Evolutionary conservation across 805 yeast species (phyloP).

Genomic region (Komagataella mondaviorum): DNA sequence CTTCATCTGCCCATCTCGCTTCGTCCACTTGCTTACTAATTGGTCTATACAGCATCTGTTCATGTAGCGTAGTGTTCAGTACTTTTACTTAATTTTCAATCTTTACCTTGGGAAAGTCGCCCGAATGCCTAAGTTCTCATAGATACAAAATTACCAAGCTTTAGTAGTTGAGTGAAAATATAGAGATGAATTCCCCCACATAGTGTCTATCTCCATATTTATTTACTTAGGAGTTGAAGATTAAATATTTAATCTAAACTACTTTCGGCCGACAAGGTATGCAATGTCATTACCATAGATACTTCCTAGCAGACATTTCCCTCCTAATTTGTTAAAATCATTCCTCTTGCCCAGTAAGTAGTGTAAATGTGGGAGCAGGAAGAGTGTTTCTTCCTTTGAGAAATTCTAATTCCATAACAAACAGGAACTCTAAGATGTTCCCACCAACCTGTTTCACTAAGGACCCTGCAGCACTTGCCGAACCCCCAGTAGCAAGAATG

Average conservation of each 20-base stretch:
- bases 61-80: no score
- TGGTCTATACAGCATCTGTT: no score
- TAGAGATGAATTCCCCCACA: no score
- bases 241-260: neutral
- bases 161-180: no score
- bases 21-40: no score
- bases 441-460: constrained; percentile 57
- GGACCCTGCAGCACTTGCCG: constrained; percentile 89
- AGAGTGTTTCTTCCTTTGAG: constrained; percentile 86
- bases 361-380: constrained; percentile 77
- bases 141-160: no score
- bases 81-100: no score
- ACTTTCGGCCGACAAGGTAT: neutral
- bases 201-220: no score
- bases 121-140: no score
- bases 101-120: no score
- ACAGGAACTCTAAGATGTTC: constrained; percentile 65
- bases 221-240: no score
- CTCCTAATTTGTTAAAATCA: neutral
- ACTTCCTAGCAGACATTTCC: neutral
- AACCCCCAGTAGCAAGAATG: constrained; percentile 96
- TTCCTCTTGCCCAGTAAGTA: constrained; percentile 72
- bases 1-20: no score
- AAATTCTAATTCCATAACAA: constrained; percentile 91
- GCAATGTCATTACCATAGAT: neutral